A percentile compares a stretch with the other conserved stretches of the same genome.
Evolutionary conservation across 768 basidiomycete species (phyloP).

Genomic region (Boletellus ananas): DNA sequence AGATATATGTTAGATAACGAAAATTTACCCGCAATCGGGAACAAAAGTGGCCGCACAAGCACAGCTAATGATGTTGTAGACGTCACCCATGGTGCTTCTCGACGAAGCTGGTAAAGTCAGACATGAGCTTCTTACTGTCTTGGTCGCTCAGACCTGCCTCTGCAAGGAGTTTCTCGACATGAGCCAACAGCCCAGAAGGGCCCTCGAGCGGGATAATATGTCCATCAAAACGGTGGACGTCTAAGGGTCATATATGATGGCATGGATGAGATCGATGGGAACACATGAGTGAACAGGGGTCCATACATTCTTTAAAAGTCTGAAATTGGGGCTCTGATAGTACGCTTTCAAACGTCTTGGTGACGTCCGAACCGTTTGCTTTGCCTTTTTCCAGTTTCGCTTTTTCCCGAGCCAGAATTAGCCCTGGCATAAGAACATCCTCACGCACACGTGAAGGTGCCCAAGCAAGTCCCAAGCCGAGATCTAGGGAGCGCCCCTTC

Average conservation of each 20-base stretch:
- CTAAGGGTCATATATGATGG: constrained; percentile 32
- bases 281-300: constrained; percentile 11
- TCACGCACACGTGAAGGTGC: constrained; percentile 65
- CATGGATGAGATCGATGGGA: constrained; percentile 11
- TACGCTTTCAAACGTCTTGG: constrained; percentile 35
- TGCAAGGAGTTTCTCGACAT: constrained; percentile 57
- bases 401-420: constrained; percentile 28
- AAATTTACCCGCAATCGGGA: constrained; percentile 25
- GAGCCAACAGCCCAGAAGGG: constrained; percentile 61
- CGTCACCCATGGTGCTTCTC: constrained; percentile 27
- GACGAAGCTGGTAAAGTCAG: constrained; percentile 59
- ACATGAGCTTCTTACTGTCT: constrained; percentile 49
- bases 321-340: constrained; percentile 36
- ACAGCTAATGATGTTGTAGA: constrained; percentile 2
- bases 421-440: constrained; percentile 54
- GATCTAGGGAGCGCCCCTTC: constrained; percentile 70
- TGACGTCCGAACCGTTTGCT: constrained; percentile 31
- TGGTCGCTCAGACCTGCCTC: constrained; percentile 46
- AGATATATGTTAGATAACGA: constrained; percentile 19
- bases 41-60: background rate
- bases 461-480: constrained; percentile 68
- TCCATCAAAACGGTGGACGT: constrained; percentile 72
- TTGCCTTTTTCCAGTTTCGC: constrained; percentile 18
- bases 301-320: constrained; percentile 61
- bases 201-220: constrained; percentile 74